Conservation (phyloP, 768 basidiomycete genomes). For the Xerocomellus chrysenteron region DNA sequence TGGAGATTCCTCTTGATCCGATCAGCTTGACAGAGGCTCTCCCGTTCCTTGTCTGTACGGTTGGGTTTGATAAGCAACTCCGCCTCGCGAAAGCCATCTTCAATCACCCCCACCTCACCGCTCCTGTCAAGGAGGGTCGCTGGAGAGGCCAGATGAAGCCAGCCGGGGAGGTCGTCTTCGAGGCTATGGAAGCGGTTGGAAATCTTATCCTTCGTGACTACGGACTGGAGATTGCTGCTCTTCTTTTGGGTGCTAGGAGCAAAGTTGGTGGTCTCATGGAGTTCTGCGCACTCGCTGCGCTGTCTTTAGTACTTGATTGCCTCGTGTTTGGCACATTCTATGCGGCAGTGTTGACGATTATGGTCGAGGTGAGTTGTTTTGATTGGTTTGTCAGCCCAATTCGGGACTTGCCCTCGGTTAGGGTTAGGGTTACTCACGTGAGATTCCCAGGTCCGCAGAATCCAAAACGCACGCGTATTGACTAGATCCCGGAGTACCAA, state of each 20-base stretch:
- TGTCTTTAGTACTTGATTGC: conserved; percentile 87
- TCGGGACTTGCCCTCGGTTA: background rate
- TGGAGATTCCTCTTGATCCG: conserved; percentile 88
- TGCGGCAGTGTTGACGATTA: conserved; percentile 84
- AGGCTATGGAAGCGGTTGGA: conserved; percentile 78
- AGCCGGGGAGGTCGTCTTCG: conserved; percentile 79
- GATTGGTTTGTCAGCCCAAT: conserved; percentile 6
- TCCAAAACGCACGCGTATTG: conserved; percentile 59
- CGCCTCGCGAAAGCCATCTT: conserved; percentile 89
- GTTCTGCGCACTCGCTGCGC: conserved; percentile 91
- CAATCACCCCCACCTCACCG: conserved; percentile 66
- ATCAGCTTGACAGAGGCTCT: conserved; percentile 92
- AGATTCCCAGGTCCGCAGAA: conserved; percentile 58
- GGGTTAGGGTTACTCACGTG: conserved; percentile 14
- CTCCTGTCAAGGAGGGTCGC: conserved; percentile 38
- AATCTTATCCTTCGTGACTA: conserved; percentile 90
- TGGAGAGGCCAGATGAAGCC: conserved; percentile 60
- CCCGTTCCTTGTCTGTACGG: conserved; percentile 95
- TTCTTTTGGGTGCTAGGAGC: conserved; percentile 82
- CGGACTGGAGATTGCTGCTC: conserved; percentile 85
- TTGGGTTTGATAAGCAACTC: conserved; percentile 97
- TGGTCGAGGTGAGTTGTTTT: conserved; percentile 77
- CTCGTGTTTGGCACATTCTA: conserved; percentile 88
- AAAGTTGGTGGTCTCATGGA: conserved; percentile 88
- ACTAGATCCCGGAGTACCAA: conserved; percentile 36